Evolutionary conservation across 1,139 yeast species (phyloP).

Genomic region (Suhomyces terraborum): DNA sequence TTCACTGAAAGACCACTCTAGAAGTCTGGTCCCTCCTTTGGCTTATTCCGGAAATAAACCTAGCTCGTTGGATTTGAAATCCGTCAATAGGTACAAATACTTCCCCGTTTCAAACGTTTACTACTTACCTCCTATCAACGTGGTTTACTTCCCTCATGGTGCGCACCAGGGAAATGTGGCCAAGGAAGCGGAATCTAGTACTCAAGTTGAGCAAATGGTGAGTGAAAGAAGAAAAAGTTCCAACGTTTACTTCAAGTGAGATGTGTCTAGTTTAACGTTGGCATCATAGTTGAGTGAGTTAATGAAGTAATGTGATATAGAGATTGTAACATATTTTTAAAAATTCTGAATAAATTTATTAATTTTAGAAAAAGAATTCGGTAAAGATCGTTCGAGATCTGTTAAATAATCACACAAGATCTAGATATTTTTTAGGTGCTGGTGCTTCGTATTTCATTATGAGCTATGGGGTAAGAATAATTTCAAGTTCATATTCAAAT

Average conservation of each 20-base stretch:
- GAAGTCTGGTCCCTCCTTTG: slow-evolving; percentile 12
- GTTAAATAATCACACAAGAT: too few relatives aligned
- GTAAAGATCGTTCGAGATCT: too few relatives aligned
- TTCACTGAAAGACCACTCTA: neutral
- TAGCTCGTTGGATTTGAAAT: slow-evolving; percentile 16
- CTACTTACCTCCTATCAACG: slow-evolving; percentile 61
- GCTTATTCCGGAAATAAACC: slow-evolving; percentile 15
- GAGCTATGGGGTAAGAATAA: too few relatives aligned
- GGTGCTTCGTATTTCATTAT: too few relatives aligned
- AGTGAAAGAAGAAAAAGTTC: slow-evolving; percentile 20
- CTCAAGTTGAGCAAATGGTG: slow-evolving; percentile 13
- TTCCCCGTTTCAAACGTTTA: slow-evolving; percentile 59
- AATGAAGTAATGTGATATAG: slow-evolving; percentile 1
- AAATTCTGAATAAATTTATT: too few relatives aligned
- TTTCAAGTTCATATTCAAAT: too few relatives aligned
- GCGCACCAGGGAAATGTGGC: slow-evolving; percentile 35
- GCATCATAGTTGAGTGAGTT: neutral
- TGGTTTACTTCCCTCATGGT: slow-evolving; percentile 61
- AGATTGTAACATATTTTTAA: neutral
- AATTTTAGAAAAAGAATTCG: too few relatives aligned
- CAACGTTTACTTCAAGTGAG: slow-evolving; percentile 21
- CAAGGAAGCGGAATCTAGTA: slow-evolving; percentile 8
- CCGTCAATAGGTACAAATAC: slow-evolving; percentile 45
- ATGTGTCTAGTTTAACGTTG: too few relatives aligned
- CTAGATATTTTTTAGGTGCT: too few relatives aligned